Conservation (phyloP, 2,329 filamentous ascomycete species). For the Moelleriella libera region DNA sequence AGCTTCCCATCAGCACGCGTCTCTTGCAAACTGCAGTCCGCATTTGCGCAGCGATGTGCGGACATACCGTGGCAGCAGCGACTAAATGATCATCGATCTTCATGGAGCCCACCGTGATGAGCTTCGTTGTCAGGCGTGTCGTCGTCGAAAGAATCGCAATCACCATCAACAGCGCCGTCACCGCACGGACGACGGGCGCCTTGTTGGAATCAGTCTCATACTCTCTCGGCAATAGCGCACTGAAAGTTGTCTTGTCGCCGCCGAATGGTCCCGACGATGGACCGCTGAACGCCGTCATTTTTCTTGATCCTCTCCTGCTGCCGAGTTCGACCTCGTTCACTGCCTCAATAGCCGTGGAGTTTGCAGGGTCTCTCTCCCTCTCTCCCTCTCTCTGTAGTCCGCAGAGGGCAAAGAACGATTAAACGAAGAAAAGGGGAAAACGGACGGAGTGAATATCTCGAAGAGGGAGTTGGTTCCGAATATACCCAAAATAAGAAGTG, state of each 20-base stretch:
- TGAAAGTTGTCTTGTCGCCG: background rate
- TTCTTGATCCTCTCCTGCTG: background rate
- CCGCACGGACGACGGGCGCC: conserved; percentile 9
- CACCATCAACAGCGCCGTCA: conserved; percentile 10
- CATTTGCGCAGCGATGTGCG: background rate
- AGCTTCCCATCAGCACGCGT: background rate
- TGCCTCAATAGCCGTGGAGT: too few species aligned
- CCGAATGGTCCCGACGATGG: background rate
- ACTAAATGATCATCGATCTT: conserved; percentile 8
- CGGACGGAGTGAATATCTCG: too few species aligned
- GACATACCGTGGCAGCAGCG: conserved; percentile 7
- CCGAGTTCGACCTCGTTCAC: too few species aligned
- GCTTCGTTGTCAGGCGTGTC: conserved; percentile 7
- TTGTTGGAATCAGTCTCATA: conserved; percentile 10
- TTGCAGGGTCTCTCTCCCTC: too few species aligned
- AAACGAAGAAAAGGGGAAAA: too few species aligned
- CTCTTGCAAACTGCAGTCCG: background rate
- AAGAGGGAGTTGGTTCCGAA: too few species aligned
- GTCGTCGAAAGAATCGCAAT: conserved; percentile 8
- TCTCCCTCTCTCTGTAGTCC: too few species aligned
- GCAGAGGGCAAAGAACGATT: too few species aligned
- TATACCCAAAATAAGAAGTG: too few species aligned
- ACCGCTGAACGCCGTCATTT: background rate
- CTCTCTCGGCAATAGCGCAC: conserved; percentile 5
- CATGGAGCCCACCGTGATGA: conserved; percentile 5